A percentile compares a stretch with the other conserved stretches of the same genome.
Evolutionary conservation across 768 basidiomycete genomes (phyloP).

Genomic region (Tulasnella sp.): DNA sequence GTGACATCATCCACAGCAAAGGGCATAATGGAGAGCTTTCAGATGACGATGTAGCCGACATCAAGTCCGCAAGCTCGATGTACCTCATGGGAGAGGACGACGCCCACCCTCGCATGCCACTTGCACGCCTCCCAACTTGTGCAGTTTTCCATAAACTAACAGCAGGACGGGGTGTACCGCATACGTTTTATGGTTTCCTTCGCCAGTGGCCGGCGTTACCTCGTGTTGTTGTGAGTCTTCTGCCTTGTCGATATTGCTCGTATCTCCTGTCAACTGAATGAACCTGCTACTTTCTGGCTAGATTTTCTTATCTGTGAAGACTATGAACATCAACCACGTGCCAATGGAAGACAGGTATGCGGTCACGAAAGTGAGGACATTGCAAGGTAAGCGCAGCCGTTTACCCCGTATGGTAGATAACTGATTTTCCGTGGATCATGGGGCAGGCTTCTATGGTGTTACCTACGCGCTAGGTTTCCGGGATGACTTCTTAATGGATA

Average conservation of each 20-base stretch:
- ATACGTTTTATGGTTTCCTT: slow-evolving; percentile 54
- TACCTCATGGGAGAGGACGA: slow-evolving; percentile 25
- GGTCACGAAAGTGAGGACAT: slow-evolving; percentile 46
- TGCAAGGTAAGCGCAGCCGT: slow-evolving; percentile 36
- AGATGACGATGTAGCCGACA: background rate
- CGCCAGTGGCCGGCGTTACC: slow-evolving; percentile 63
- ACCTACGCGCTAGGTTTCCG: slow-evolving; percentile 52
- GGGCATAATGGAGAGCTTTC: slow-evolving; percentile 4
- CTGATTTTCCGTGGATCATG: background rate
- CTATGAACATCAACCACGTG: slow-evolving; percentile 43
- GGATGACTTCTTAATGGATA: slow-evolving; percentile 45
- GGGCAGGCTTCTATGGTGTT: slow-evolving; percentile 49
- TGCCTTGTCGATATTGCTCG: no score
- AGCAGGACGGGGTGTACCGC: slow-evolving; percentile 47
- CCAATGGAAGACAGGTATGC: slow-evolving; percentile 41
- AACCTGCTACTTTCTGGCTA: no score
- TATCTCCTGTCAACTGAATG: no score
- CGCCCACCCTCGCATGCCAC: slow-evolving; percentile 20
- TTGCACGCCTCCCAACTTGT: slow-evolving; percentile 40
- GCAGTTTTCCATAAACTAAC: slow-evolving; percentile 51
- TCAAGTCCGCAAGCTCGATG: slow-evolving; percentile 4
- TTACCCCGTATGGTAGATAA: no score
- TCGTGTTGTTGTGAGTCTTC: slow-evolving; percentile 43
- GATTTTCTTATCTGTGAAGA: slow-evolving; percentile 53
- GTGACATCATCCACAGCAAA: background rate